Evolutionary conservation across 768 basidiomycete genomes (phyloP).

Genomic region (Suillus cothurnatus): DNA sequence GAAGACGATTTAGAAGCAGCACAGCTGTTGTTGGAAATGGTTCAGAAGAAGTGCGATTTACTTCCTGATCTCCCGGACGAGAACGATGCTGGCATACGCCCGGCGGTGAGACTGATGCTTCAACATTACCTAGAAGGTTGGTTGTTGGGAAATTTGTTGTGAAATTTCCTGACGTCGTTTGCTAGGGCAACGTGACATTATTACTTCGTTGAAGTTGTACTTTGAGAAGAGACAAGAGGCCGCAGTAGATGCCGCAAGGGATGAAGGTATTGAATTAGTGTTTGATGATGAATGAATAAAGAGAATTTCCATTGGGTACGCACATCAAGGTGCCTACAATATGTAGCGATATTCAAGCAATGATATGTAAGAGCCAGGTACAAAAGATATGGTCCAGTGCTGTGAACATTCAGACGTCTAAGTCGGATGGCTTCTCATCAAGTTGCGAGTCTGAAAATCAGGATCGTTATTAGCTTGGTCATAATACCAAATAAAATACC

Average conservation of each 20-base stretch:
- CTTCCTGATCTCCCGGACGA: conserved; percentile 43
- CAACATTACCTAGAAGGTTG: conserved; percentile 67
- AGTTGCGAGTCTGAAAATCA: background rate
- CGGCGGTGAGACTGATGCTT: conserved; percentile 67
- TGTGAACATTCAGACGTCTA: background rate
- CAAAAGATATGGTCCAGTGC: background rate
- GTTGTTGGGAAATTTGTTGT: conserved; percentile 9
- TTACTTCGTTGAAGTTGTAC: conserved; percentile 54
- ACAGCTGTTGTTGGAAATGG: conserved; percentile 68
- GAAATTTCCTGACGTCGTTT: background rate
- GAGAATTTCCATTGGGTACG: background rate
- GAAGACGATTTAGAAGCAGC: conserved; percentile 65
- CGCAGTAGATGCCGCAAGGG: conserved; percentile 50
- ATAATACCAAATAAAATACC: too few species aligned
- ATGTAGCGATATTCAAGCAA: background rate
- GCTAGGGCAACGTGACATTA: conserved; percentile 61
- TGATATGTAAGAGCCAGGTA: background rate
- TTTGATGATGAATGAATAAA: conserved; percentile 37
- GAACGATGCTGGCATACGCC: conserved; percentile 39
- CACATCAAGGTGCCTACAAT: background rate
- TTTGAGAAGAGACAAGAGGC: conserved; percentile 47
- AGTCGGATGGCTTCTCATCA: background rate
- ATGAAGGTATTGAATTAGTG: conserved; percentile 55
- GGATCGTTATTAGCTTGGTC: too few species aligned
- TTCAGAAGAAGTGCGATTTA: conserved; percentile 47